Evolutionary conservation across 352 stramenopile genomes (phyloP).

Genomic region (Globisporangium perplexum): DNA sequence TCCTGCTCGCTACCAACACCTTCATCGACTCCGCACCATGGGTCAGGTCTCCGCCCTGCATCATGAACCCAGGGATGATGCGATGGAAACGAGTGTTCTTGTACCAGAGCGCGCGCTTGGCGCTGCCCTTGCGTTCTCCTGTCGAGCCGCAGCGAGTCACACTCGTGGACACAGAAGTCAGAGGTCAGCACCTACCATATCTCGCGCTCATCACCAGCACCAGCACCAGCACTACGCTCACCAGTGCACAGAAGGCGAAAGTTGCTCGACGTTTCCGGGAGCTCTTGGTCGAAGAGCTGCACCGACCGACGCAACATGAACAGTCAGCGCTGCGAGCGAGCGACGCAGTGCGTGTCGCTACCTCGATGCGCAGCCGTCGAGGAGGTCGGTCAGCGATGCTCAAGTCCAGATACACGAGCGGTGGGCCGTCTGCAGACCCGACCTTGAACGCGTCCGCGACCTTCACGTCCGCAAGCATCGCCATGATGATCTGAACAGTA

Average conservation of each 20-base stretch:
- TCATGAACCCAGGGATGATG: slow-evolving; percentile 99
- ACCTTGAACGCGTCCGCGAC: slow-evolving; percentile 41
- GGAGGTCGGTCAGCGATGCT: slow-evolving; percentile 39
- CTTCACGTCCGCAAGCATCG: slow-evolving; percentile 36
- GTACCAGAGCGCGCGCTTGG: slow-evolving; percentile 73
- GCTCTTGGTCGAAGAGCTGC: slow-evolving; percentile 69
- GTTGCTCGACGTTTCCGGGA: slow-evolving; percentile 56
- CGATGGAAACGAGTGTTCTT: slow-evolving; percentile 96
- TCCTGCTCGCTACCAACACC: not conserved
- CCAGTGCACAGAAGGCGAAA: slow-evolving; percentile 72
- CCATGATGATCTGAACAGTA: too few relatives aligned
- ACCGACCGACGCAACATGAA: too few relatives aligned
- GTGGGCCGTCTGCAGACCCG: slow-evolving; percentile 23
- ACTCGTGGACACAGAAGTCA: not conserved
- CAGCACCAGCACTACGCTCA: slow-evolving; percentile 2
- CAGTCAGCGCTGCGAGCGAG: not conserved
- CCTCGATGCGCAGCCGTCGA: slow-evolving; percentile 63
- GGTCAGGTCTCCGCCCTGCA: slow-evolving; percentile 94
- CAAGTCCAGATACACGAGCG: slow-evolving; percentile 65
- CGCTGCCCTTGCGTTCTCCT: slow-evolving; percentile 50
- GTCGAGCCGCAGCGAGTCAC: not conserved
- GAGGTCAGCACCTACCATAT: too few relatives aligned
- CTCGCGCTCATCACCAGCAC: not conserved
- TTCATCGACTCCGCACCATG: slow-evolving; percentile 35
- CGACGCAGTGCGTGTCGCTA: slow-evolving; percentile 2